Percentiles rank a stretch among this genome's conserved stretches.
These are phyloP conservation scores for Apiospora saccharicola DNA, from an alignment of 2,329 filamentous ascomycete genomes.

Conservation along the genomic window DNA sequence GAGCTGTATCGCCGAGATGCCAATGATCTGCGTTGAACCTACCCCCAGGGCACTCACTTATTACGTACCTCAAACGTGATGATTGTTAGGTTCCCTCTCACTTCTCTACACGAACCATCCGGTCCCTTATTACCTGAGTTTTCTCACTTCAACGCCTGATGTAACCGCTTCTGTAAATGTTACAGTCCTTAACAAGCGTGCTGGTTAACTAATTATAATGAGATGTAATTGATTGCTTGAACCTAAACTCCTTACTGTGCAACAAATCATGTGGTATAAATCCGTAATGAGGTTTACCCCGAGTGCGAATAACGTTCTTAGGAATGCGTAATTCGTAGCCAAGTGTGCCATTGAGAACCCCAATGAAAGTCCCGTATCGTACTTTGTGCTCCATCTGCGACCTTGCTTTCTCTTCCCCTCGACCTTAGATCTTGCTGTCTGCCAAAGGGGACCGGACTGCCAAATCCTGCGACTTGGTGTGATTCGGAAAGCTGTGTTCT, in stretches of 20 bases:
- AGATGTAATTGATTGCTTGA: constrained; percentile 14
- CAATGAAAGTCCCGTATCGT: constrained; percentile 9
- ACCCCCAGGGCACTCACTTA: not conserved
- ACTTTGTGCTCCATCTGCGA: not conserved
- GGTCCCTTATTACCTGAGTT: not conserved
- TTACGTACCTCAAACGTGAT: too few species aligned
- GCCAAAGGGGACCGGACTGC: not conserved
- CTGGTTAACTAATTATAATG: not conserved
- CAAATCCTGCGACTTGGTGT: not conserved
- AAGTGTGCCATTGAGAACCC: constrained; percentile 14
- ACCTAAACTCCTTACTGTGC: constrained; percentile 23
- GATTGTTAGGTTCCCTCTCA: too few species aligned
- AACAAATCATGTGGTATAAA: constrained; percentile 20
- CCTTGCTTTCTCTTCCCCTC: not conserved
- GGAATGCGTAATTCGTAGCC: constrained; percentile 15
- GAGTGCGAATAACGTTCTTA: constrained; percentile 14
- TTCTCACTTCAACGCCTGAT: not conserved
- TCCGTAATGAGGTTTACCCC: constrained; percentile 6
- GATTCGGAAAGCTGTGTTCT: not conserved
- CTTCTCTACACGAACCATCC: not conserved
- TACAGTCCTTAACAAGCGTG: not conserved
- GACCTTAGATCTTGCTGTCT: not conserved
- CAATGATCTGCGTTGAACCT: too few species aligned
- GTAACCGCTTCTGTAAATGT: not conserved
- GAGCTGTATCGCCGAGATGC: too few species aligned